Evolutionary conservation across 2,329 filamentous ascomycete genomes (phyloP), one percentile per base, ranked within the genome.

Genomic region (Thelonectria blattea): DNA sequence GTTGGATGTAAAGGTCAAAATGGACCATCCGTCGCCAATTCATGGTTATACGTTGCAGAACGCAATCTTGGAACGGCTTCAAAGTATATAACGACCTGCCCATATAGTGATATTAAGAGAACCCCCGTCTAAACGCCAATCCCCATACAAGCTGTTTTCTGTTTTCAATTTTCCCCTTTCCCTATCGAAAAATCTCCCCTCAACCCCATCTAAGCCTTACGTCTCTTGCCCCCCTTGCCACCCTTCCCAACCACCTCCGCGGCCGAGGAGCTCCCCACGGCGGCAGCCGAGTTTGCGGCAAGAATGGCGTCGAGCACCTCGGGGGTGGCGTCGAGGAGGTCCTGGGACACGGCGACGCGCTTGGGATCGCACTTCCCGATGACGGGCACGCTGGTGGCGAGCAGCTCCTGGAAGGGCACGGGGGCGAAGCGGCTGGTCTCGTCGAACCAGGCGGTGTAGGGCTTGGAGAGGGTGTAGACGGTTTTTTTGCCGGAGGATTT

Each of bases 381-480:
- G 32, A 84, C 73, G 1, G 88, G 85, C 3, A 94, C 81, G 42
- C 84, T 82, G n/a, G 83, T 83, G 11, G 90, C 91, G 49, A 95
- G 80, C 79, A 91, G 87, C 72, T 88, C 85, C 82, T 95, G 91
- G 77, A 95, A 93, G 6, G 91, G 91, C 66, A 85, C 80, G 9
- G 86, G 84, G 47, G 93, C 84, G 73, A 95, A 93, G 74, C 83
- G 85, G 51, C 92, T 92, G 42, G 82, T 79, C 56, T 78, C 79
- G 75, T 96, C 90, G 69, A 94, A 95, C 90, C 91, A 95, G 54
- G 85, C 81, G 34, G 85, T 85, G 74, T 95, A 94, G 37, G 89
- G 83, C 46, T 84, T 83, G 63, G 83, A 77, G 61, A 93, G 76
- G 64, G 86, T 81, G 61, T 86, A 71, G 17, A 79, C 80, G 62